phyloP scores from a whole-genome alignment of 768 basidiomycete genomes.

The Psilocybe cubensis region DNA sequence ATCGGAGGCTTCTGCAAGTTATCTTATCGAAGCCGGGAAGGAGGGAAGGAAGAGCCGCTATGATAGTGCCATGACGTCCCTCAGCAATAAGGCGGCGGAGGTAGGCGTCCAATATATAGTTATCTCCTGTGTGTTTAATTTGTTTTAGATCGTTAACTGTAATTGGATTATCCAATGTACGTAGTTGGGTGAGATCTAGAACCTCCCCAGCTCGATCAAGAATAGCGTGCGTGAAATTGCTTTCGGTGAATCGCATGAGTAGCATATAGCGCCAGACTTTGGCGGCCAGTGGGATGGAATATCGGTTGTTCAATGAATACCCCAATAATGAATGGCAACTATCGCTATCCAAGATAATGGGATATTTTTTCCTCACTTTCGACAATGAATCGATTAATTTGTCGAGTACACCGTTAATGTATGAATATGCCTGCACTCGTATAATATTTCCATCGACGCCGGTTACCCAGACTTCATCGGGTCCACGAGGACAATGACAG shows the following conservation, averaged over 20 bases:
- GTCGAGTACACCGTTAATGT: constrained; percentile 51
- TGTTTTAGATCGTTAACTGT: constrained; percentile 2
- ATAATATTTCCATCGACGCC: constrained; percentile 25
- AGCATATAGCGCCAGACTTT: background rate
- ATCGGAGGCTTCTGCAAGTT: constrained; percentile 11
- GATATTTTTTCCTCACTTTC: background rate
- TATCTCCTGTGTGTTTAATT: constrained; percentile 34
- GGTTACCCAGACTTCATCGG: constrained; percentile 41
- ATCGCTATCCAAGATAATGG: background rate
- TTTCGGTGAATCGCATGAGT: background rate
- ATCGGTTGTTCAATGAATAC: background rate
- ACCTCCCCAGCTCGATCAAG: background rate
- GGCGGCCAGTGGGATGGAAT: background rate
- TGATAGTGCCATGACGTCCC: constrained; percentile 48
- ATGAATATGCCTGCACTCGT: constrained; percentile 43
- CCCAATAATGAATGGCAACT: background rate
- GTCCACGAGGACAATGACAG: constrained; percentile 46
- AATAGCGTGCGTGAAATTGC: background rate
- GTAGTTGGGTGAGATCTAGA: background rate
- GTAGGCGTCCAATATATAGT: constrained; percentile 52
- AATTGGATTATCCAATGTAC: background rate
- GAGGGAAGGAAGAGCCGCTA: constrained; percentile 50
- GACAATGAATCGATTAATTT: constrained; percentile 42
- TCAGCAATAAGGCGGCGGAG: constrained; percentile 55
- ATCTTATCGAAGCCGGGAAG: constrained; percentile 52